Conservation (phyloP, 306 rosid species). For the Castanea sativa region DNA sequence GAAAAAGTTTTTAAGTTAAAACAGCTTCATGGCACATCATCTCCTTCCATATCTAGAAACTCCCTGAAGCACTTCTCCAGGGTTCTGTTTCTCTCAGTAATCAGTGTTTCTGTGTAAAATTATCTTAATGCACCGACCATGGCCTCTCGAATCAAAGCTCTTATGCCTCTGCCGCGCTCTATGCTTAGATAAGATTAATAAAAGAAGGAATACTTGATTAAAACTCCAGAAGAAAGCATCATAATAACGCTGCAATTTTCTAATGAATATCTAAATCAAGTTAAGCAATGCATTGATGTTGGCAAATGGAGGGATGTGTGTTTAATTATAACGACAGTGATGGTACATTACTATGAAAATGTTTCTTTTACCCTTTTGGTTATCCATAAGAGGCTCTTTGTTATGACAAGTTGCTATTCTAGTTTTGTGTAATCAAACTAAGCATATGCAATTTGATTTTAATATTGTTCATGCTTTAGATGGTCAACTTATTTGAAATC, state of each 20-base stretch:
- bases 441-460: slow-evolving; percentile 23
- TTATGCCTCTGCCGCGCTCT: not conserved
- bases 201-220: not conserved
- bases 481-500: slow-evolving; percentile 12
- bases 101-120: not conserved
- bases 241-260: not conserved
- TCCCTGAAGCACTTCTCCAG: not conserved
- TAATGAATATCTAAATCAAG: not conserved
- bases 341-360: not conserved
- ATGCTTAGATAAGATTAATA: not conserved
- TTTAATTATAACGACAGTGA: slow-evolving; percentile 3
- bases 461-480: slow-evolving; percentile 16
- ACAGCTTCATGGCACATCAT: not conserved
- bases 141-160: not conserved
- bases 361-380: slow-evolving; percentile 1
- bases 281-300: slow-evolving; percentile 5
- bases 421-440: slow-evolving; percentile 19
- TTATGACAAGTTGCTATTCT: not conserved
- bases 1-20: too few relatives aligned
- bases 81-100: not conserved
- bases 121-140: not conserved
- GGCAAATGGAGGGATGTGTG: not conserved
- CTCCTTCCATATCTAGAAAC: not conserved
- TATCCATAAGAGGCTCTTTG: not conserved
- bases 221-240: not conserved